These are phyloP conservation scores for Alternaria ethzedia DNA, from an alignment of 2,329 filamentous ascomycete species.

Conservation along the genomic window DNA sequence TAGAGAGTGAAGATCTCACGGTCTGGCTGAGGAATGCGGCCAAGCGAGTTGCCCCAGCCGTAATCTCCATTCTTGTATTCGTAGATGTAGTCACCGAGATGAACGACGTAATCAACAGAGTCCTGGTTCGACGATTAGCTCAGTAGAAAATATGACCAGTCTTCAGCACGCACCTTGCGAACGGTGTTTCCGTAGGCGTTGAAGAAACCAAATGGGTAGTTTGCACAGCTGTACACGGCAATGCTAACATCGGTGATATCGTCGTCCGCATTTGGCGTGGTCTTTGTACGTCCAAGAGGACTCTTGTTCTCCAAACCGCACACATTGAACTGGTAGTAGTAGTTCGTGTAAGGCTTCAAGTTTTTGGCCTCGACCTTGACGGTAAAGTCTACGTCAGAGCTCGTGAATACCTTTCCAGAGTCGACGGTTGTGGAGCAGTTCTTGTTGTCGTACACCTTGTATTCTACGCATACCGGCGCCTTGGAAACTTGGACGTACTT, in stretches of 20 bases:
- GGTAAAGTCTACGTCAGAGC: slow-evolving; percentile 76
- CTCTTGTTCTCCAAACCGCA: slow-evolving; percentile 68
- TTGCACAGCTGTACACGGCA: slow-evolving; percentile 74
- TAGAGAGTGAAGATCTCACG: slow-evolving; percentile 51
- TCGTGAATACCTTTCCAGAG: slow-evolving; percentile 69
- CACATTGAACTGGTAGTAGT: slow-evolving; percentile 74
- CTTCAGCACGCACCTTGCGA: slow-evolving; percentile 30
- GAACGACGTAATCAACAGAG: slow-evolving; percentile 51
- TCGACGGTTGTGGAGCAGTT: slow-evolving; percentile 57
- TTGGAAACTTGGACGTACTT: slow-evolving; percentile 61
- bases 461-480: slow-evolving; percentile 71
- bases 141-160: not conserved
- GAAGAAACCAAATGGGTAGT: slow-evolving; percentile 55
- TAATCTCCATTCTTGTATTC: slow-evolving; percentile 49
- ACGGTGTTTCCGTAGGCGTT: slow-evolving; percentile 54
- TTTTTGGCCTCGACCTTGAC: slow-evolving; percentile 68
- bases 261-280: slow-evolving; percentile 64
- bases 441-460: slow-evolving; percentile 62
- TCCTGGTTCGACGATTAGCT: slow-evolving; percentile 38
- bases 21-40: slow-evolving; percentile 42
- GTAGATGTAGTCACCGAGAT: slow-evolving; percentile 55
- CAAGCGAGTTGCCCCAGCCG: slow-evolving; percentile 43
- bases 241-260: slow-evolving; percentile 65
- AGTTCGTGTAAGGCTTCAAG: slow-evolving; percentile 67
- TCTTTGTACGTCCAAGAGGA: slow-evolving; percentile 72